Percentiles rank a stretch among this genome's conserved stretches.
Conservation (phyloP, 1,139 yeast species). For the Yamadazyma triangularis region DNA sequence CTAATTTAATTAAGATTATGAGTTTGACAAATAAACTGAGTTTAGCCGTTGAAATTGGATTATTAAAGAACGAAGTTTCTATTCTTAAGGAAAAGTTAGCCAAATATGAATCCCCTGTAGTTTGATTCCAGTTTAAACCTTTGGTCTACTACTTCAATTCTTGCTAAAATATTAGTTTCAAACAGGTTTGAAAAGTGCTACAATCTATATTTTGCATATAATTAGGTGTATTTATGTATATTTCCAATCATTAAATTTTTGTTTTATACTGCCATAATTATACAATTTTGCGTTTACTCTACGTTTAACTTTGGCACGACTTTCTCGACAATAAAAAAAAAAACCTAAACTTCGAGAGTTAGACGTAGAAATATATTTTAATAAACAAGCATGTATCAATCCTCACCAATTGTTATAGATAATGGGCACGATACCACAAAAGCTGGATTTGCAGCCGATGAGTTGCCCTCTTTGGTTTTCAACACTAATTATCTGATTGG, state of each 20-base stretch:
- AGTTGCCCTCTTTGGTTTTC: conserved; percentile 56
- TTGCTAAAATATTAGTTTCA: too few relatives aligned
- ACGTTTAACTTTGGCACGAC: too few relatives aligned
- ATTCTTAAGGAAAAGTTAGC: conserved; percentile 8
- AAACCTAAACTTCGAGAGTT: neutral
- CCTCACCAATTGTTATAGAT: conserved; percentile 65
- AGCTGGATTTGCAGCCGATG: conserved; percentile 68
- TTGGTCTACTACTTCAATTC: too few relatives aligned
- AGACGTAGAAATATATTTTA: neutral
- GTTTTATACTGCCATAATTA: too few relatives aligned
- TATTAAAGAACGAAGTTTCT: conserved; percentile 34
- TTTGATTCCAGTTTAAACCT: too few relatives aligned
- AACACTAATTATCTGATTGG: conserved; percentile 50
- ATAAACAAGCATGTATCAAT: conserved; percentile 19
- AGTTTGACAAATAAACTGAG: conserved; percentile 72
- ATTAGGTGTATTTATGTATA: too few relatives aligned
- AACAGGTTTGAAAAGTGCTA: too few relatives aligned
- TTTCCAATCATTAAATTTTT: too few relatives aligned
- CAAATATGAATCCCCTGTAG: conserved; percentile 7
- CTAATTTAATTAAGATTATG: conserved; percentile 61
- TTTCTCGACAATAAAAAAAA: too few relatives aligned
- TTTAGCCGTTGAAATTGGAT: conserved; percentile 62
- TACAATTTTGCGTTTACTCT: too few relatives aligned
- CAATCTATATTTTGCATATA: too few relatives aligned
- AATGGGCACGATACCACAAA: conserved; percentile 62